A percentile compares a stretch with the other conserved stretches of the same genome.
phyloP scores from a whole-genome alignment of 352 stramenopile genomes.

The Pythium plurisporium region DNA sequence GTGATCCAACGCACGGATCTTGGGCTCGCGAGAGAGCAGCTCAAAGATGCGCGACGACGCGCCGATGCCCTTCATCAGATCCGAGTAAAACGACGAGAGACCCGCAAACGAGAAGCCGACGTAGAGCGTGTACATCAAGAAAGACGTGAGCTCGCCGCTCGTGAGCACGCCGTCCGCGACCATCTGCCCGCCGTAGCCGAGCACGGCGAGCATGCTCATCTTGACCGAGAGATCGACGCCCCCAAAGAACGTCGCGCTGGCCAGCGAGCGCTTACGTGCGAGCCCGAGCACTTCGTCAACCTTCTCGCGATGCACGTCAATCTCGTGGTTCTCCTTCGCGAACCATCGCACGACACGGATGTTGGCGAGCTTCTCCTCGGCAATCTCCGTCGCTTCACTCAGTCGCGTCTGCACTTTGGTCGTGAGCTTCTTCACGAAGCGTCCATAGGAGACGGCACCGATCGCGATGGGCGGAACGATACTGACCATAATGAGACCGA shows the following conservation, averaged over 20 bases:
- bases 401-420: slow-evolving; percentile 88
- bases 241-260: slow-evolving; percentile 83
- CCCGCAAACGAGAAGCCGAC: slow-evolving; percentile 87
- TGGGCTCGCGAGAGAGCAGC: slow-evolving; percentile 81
- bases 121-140: slow-evolving; percentile 92
- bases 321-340: slow-evolving; percentile 72
- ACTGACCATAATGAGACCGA: slow-evolving; percentile 88
- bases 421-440: slow-evolving; percentile 85
- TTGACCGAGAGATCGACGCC: slow-evolving; percentile 82
- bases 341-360: slow-evolving; percentile 93
- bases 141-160: slow-evolving; percentile 89
- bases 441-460: slow-evolving; percentile 81
- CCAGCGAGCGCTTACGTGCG: slow-evolving; percentile 64
- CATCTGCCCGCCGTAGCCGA: slow-evolving; percentile 91
- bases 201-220: slow-evolving; percentile 85
- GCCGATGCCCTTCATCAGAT: slow-evolving; percentile 87
- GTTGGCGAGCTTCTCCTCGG: slow-evolving; percentile 91
- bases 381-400: slow-evolving; percentile 88
- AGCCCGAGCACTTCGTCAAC: slow-evolving; percentile 59
- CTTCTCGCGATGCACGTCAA: slow-evolving; percentile 48
- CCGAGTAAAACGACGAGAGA: slow-evolving; percentile 91
- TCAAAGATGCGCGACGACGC: slow-evolving; percentile 90
- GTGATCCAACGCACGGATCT: slow-evolving; percentile 37
- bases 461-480: slow-evolving; percentile 91
- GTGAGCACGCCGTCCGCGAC: slow-evolving; percentile 83